Base-by-base conservation (phyloP, 2,329 filamentous ascomycete species). In the Hymenoscyphus occultus region DNA sequence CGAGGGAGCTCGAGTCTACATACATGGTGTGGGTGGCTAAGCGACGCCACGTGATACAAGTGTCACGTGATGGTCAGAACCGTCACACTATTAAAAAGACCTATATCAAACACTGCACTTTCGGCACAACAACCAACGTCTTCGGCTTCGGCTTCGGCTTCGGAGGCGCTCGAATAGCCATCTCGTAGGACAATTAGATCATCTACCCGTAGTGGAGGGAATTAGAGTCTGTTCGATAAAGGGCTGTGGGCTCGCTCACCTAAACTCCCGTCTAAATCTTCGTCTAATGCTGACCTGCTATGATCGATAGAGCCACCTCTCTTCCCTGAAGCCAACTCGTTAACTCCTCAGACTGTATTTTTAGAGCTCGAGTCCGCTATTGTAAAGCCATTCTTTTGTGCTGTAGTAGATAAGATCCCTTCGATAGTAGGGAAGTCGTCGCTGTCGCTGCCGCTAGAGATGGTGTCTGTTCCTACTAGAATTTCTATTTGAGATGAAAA, bases 161-260 rank as follows among this genome's bases (percentile, higher is more conserved):
- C 48, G 35, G 48, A 63, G 54, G 39, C 57, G 61, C 61, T 63
- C 39, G 32, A 62, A 22, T 66, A 16, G 57, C 48, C 40, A 51
- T 66, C 65, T 32, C 59, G 54, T 7, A 62, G 54, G n/a, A 64
- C 58, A 64, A 67, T 64, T 66, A 39, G 65, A 70, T 69, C 61
- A 42, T 63, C 64, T 70, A 67, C 16, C 59, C 28, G 57, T 69
- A 16, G 14, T 16, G 5, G 14, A 45, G n/a, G n/a, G n/a, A 16
- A 45, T 45, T 45, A 16, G 14, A 16, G 14, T 16, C 40, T 16
- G 14, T 45, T 45, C 40, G n/a, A 45, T 45, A 45, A 16, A 45
- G 40, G 40, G 40, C n/a, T 16, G 40, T 45, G 10, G 40, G 40
- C 40, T 13, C 40, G 40, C 40, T 45, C 40, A 45, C 40, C 40